Evolutionary conservation across 2,329 filamentous ascomycete genomes (phyloP), one percentile per base, ranked within the genome.

Genomic region (Fusarium sp.): DNA sequence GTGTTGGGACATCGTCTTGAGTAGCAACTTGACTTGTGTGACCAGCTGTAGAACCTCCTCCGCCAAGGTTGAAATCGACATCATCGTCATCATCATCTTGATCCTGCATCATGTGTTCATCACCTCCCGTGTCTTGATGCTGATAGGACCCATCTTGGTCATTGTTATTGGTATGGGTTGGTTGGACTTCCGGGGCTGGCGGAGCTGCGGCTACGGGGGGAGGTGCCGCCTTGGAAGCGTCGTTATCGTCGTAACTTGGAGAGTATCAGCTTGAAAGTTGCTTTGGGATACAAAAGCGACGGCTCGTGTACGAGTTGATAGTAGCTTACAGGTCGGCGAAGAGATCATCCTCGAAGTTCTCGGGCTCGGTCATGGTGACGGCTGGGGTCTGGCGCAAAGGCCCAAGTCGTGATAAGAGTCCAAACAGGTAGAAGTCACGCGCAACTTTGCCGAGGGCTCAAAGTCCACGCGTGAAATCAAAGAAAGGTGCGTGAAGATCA

Each of bases 341-440:
- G 84, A 98, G 93, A 88, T 98, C 95, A 81, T 98, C 95, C 78
- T 98, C 95, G 77, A 95, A 92, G 77, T 94, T 94, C 80, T 95
- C 94, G 63, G 89, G 87, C 80, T 97, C 94, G 57, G 94, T 91
- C 94, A 96, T 97, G 78, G 74, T 77, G 69, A 74, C n/a, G 58
- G 67, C 64, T 60, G 52, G 56, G 45, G 24, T 37, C 48, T 60
- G 59, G 64, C 50, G 50, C 50, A 62, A 50, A 64, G 70, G 56
- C 33, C 67, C 59, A 50, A 45, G 64, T 62, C 27, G 52, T 64
- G 54, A 72, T 50, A 60, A 68, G 50, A 57, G 52, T 31, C n/a
- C 20, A 24, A 52, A 52, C 66, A 43, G 27, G 18, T 45, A 39
- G 50, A 14, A 64, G 41, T 64, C 31, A 60, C 72, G 69, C 69